These are phyloP conservation scores for Scorias spongiosa DNA, from an alignment of 2,329 filamentous ascomycete species.

Conservation along the genomic window DNA sequence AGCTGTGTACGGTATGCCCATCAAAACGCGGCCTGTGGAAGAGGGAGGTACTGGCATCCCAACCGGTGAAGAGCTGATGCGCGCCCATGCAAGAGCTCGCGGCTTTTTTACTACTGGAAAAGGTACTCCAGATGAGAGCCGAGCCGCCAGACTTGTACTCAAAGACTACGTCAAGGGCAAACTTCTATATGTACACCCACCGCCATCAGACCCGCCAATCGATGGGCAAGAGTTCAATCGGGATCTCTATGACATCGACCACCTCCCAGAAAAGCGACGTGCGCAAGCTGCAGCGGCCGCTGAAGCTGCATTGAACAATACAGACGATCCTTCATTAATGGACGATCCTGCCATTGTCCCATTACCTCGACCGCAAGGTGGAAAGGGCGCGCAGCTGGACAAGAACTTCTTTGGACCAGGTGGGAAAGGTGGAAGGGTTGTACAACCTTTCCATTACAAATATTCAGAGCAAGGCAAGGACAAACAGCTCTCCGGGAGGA, in stretches of 20 bases:
- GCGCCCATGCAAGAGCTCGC: constrained; percentile 73
- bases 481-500: constrained; percentile 69
- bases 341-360: constrained; percentile 37
- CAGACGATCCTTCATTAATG: constrained; percentile 26
- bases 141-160: constrained; percentile 74
- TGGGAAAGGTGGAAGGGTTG: constrained; percentile 47
- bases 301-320: constrained; percentile 11
- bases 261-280: constrained; percentile 70
- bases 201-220: constrained; percentile 49
- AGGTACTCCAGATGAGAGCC: constrained; percentile 83
- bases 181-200: constrained; percentile 79
- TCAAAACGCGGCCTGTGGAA: constrained; percentile 62
- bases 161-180: constrained; percentile 98
- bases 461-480: constrained; percentile 61
- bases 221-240: constrained; percentile 69
- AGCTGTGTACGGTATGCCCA: constrained; percentile 84
- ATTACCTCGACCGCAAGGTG: constrained; percentile 35
- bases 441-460: constrained; percentile 75
- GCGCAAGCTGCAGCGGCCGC: constrained; percentile 38
- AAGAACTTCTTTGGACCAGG: constrained; percentile 71
- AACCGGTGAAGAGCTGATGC: constrained; percentile 70
- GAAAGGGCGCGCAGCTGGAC: constrained; percentile 66
- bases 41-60: constrained; percentile 85
- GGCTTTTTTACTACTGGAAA: constrained; percentile 76
- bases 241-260: constrained; percentile 70